Evolutionary conservation across 305 asterid species (phyloP), one percentile per base, ranked within the genome.

Genomic region (Euphrasia arctica): DNA sequence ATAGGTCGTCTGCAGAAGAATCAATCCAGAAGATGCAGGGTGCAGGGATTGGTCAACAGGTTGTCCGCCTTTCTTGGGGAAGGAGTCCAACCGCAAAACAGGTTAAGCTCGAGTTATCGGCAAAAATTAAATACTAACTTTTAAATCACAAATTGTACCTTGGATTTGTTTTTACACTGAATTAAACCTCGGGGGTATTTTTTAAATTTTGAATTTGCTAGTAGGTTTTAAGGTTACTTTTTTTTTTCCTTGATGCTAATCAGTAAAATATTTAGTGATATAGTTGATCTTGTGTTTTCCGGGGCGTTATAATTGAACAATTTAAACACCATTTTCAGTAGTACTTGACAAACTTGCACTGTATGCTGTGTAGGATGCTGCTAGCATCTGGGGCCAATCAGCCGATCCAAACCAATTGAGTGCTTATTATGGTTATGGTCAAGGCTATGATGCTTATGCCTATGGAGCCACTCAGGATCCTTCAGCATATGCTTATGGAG

Each of bases 21-120:
- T 81, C 98, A 63, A 91, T 91, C 74, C 96, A 85, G 78, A 82
- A 95, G 74, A 83, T 89, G 95, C 95, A 85, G 72, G 89, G 98
- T 63, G 71, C 85, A 66, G 77, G 77, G 74, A 85, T 91, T 75
- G 95, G 96, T 74, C 96, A 89, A 68, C 95, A 86, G 77, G 86
- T 85, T 48, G 95, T 91, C 62, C 94, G 91, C 36, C 90, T 91
- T 76, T 91, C 91, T 39, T 91, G 98, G 98, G 96, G 96, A 77
- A 82, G 94, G 85, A 88, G 85, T 64, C 96, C 84, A 36, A 72
- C 82, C 3, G 85, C 89, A 55, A 91, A 91, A 72, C 95, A 83
- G 92, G 98, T 86, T 62, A 70, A 39, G 10, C 55, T 73, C 65
- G n/a, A n/a, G n/a, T n/a, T n/a, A n/a, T 39, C 43, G 9, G 9